Base-by-base conservation (phyloP, 2,329 filamentous ascomycete species). In the Penicillium hordei region DNA sequence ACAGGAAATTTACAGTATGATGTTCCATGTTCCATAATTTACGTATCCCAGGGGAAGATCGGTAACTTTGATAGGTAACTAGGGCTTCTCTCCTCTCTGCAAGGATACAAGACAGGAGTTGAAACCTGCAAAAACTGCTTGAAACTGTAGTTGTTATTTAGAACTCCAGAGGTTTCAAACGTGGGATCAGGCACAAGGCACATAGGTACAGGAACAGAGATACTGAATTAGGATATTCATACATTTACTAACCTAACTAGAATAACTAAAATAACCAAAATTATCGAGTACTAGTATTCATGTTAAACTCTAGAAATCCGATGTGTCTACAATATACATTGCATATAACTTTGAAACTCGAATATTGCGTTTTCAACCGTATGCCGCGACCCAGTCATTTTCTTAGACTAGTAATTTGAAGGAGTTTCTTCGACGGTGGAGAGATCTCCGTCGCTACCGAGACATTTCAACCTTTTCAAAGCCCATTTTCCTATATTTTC, bases 331-430 rank as follows among this genome's bases (percentile, higher is more conserved):
- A n/a, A n/a, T n/a, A n/a, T n/a, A n/a, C 29, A 13, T 40, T 17
- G 43, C 40, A 46, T 53, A 36, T 51, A 52, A 52, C 46, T 55
- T 55, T 48, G 55, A 57, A 57, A 58, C 54, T 48, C 49, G 27
- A 38, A 52, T 60, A 45, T 63, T 55, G 57, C 50, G 61, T 62
- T 60, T 56, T 58, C 51, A 49, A 57, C 62, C 38, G 59, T 58
- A 56, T 51, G 58, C 55, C 65, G 65, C 62, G 65, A 67, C 62
- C 65, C 65, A 66, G 65, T 67, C 65, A 66, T 67, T 67, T 65
- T 66, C 55, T 40, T 55, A 52, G 48, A 48, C 57, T 46, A 62
- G 60, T 60, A 64, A 60, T 64, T 62, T 59, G 60, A 62, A 62
- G 52, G 45, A 40, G 31, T 55, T 60, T 61, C 57, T 63, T 51